phyloP scores from a whole-genome alignment of 2,329 filamentous ascomycete genomes.

The Fusarium odoratissimum region DNA sequence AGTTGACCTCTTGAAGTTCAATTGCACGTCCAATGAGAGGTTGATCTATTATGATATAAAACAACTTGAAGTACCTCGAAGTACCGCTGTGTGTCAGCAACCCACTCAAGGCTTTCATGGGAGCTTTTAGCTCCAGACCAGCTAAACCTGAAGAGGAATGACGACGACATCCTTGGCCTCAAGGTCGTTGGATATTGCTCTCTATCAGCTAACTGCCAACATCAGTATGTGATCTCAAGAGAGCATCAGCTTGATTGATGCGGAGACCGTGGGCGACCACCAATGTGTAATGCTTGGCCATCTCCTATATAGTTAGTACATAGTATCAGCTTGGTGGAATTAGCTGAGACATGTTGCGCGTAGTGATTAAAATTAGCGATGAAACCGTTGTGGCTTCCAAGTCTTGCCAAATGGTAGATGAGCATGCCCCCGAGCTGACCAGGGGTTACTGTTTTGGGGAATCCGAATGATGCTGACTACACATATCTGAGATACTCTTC shows the following conservation, averaged over 20 bases:
- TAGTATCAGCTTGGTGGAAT: background rate
- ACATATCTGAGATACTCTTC: background rate
- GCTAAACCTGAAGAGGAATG: slow-evolving; percentile 41
- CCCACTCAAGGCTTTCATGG: slow-evolving; percentile 21
- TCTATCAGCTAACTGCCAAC: slow-evolving; percentile 29
- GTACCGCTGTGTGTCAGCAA: slow-evolving; percentile 42
- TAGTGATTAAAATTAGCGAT: slow-evolving; percentile 10
- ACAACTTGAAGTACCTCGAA: slow-evolving; percentile 27
- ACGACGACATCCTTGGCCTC: slow-evolving; percentile 15
- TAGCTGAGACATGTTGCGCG: slow-evolving; percentile 2
- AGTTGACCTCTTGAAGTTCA: background rate
- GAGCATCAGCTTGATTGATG: background rate
- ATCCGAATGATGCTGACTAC: slow-evolving; percentile 30
- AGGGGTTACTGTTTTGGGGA: slow-evolving; percentile 42
- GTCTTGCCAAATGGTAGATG: background rate
- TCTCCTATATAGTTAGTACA: background rate
- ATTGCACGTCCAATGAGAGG: background rate
- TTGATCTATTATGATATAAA: background rate
- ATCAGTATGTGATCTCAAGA: slow-evolving; percentile 2
- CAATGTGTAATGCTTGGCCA: background rate
- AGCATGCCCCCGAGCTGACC: background rate
- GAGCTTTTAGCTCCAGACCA: slow-evolving; percentile 13
- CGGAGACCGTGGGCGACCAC: background rate
- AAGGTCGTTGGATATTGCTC: slow-evolving; percentile 13
- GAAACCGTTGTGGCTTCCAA: slow-evolving; percentile 37